Conservation (phyloP, 1,284 basidiomycete genomes). For the Puccinia hordei region DNA sequence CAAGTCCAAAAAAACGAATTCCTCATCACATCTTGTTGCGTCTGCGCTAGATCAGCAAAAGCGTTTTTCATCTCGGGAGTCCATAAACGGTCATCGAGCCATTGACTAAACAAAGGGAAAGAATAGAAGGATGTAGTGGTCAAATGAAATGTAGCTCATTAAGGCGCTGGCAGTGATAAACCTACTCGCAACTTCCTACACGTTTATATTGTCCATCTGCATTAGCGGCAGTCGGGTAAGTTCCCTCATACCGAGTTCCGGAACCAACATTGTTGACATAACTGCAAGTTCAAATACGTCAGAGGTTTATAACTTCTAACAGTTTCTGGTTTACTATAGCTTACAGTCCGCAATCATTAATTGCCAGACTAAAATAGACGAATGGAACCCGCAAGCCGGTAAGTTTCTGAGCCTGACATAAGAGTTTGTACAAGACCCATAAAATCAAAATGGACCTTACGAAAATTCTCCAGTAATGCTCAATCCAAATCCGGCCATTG, state of each 20-base stretch:
- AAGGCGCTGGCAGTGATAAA: neutral
- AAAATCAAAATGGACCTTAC: slow-evolving; percentile 25
- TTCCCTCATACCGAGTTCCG: slow-evolving; percentile 48
- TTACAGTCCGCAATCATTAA: slow-evolving; percentile 51
- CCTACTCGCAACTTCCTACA: slow-evolving; percentile 47
- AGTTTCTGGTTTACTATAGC: neutral
- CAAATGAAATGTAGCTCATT: neutral
- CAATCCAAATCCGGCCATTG: slow-evolving; percentile 56
- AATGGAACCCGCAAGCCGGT: neutral
- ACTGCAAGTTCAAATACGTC: neutral
- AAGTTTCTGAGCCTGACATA: neutral
- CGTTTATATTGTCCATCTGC: slow-evolving; percentile 42
- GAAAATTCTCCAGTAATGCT: slow-evolving; percentile 59
- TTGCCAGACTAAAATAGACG: slow-evolving; percentile 29
- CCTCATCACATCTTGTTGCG: slow-evolving; percentile 47
- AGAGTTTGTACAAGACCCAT: neutral
- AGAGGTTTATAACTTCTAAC: neutral
- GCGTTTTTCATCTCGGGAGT: slow-evolving; percentile 37
- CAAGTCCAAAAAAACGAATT: slow-evolving; percentile 52
- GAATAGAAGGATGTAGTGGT: neutral
- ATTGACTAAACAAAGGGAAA: slow-evolving; percentile 19
- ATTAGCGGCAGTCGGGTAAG: slow-evolving; percentile 42
- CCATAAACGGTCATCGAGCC: slow-evolving; percentile 49
- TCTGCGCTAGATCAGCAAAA: slow-evolving; percentile 49
- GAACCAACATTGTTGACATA: slow-evolving; percentile 50